Conservation (phyloP, 2,329 filamentous ascomycete genomes). For the Curvularia verruculosa region DNA sequence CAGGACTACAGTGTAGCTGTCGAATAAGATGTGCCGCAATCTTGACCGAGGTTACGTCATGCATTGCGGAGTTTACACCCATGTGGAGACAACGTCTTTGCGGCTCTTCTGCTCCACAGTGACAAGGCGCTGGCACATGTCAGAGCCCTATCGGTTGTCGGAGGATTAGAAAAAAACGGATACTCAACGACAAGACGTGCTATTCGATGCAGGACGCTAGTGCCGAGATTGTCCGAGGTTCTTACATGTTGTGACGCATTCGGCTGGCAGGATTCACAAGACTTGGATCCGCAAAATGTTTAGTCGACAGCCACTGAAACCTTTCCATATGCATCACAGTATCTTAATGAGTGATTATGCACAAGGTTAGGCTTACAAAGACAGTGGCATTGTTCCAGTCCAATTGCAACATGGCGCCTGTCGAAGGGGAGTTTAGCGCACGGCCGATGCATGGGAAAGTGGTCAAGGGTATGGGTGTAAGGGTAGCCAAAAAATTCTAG, state of each 20-base stretch:
- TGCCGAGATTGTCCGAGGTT: slow-evolving; percentile 2
- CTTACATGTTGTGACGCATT: neutral
- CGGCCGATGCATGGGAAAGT: neutral
- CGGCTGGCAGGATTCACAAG: neutral
- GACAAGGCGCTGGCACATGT: slow-evolving; percentile 1
- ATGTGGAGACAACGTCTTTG: neutral
- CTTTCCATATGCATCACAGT: neutral
- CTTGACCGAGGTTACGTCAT: slow-evolving; percentile 2
- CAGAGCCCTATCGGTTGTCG: slow-evolving; percentile 5
- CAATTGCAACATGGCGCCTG: neutral
- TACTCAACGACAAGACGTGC: neutral
- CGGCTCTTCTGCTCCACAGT: neutral
- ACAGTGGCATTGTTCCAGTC: neutral
- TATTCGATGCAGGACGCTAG: neutral
- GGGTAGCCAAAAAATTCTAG: slow-evolving; percentile 12
- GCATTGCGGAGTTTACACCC: neutral
- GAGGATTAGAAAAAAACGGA: neutral
- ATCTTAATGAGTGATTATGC: neutral
- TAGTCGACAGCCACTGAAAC: neutral
- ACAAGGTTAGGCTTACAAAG: neutral
- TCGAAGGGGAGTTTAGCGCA: neutral
- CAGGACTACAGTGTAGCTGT: slow-evolving; percentile 1
- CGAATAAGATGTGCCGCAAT: neutral
- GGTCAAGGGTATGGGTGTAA: slow-evolving; percentile 20
- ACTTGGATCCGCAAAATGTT: neutral